Base-by-base conservation (phyloP, 2,329 filamentous ascomycete genomes). In the Ophiosphaerella herpotricha region DNA sequence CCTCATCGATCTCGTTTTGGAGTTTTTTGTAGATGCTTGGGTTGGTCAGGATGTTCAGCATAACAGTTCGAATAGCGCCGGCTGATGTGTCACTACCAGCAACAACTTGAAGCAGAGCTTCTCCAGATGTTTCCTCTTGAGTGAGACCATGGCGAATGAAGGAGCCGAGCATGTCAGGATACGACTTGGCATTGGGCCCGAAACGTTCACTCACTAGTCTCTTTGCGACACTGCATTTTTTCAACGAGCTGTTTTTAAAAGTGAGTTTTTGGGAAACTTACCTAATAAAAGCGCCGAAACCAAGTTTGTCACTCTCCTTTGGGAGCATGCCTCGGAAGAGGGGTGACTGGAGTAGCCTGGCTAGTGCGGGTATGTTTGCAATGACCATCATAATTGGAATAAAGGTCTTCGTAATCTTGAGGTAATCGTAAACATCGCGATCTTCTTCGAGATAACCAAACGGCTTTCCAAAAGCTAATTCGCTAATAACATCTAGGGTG, bases 11-110 rank as follows among this genome's bases (percentile, higher is more conserved):
- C 52, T 85, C 79, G 0, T 44, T 64, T 2, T 75, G 74, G 0
- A 85, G 68, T 2, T 61, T 75, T 2, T 52, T 47, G 46, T 78
- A 74, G 1, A 79, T 73, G 1, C 63, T 64, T 0, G 79, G 77
- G 12, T 74, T 78, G 7, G 78, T 79, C 7, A 79, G 71, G 36
- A 85, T 61, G 58, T 80, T 73, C 12, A 84, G 73, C 45, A 85
- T 60, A 0, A 77, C 80, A 21, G 76, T 71, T 7, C 82, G 78
- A 13, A 85, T 74, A 0, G 75, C 75, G 1, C 79, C 80, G 1
- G 82, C 81, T 0, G 81, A 81, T 0, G 80, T 84, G 48, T 85
- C 82, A 1, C 79, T 80, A 7, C 82, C 83, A 4, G 81, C 82
- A n/a, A 81, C 72, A 33, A 79, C 75, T 40, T 78, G 75, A 1